phyloP scores from a whole-genome alignment of 164 flowering plant genomes.

The Buxus sempervirens region DNA sequence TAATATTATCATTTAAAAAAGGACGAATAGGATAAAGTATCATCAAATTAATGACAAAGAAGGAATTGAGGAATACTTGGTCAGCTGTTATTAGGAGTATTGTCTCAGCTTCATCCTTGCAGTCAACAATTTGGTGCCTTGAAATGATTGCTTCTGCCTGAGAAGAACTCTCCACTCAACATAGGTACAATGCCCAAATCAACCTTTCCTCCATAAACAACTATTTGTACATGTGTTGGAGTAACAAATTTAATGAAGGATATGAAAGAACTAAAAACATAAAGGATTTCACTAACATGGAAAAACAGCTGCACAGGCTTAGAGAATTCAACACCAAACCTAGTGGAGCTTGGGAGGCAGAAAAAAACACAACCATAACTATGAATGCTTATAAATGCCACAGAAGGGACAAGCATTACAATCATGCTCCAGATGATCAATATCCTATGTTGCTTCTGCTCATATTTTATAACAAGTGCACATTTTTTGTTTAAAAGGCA shows the following conservation, averaged over 20 bases:
- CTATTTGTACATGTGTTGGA: background rate
- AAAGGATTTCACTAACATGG: background rate
- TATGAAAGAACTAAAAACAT: background rate
- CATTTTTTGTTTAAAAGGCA: background rate
- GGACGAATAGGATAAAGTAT: too few relatives aligned
- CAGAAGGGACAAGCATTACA: background rate
- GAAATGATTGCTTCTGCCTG: slow-evolving; percentile 57
- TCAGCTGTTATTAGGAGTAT: slow-evolving; percentile 56
- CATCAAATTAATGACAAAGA: background rate
- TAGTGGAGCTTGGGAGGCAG: background rate
- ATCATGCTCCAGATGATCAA: background rate
- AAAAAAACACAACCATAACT: background rate
- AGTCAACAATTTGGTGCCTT: slow-evolving; percentile 37
- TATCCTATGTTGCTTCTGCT: background rate
- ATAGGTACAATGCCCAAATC: slow-evolving; percentile 4
- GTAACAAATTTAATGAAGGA: background rate
- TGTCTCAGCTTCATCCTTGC: slow-evolving; percentile 35
- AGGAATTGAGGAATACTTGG: slow-evolving; percentile 47
- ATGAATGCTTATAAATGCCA: background rate
- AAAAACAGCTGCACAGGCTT: background rate
- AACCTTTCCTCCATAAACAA: slow-evolving; percentile 5
- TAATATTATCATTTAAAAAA: too few relatives aligned
- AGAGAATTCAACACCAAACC: background rate
- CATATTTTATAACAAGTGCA: background rate
- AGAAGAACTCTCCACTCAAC: slow-evolving; percentile 23